A percentile compares a stretch with the other conserved stretches of the same genome.
Conservation (phyloP, 192 early-diverging fungal genomes). For the Entomortierella parvispora region DNA sequence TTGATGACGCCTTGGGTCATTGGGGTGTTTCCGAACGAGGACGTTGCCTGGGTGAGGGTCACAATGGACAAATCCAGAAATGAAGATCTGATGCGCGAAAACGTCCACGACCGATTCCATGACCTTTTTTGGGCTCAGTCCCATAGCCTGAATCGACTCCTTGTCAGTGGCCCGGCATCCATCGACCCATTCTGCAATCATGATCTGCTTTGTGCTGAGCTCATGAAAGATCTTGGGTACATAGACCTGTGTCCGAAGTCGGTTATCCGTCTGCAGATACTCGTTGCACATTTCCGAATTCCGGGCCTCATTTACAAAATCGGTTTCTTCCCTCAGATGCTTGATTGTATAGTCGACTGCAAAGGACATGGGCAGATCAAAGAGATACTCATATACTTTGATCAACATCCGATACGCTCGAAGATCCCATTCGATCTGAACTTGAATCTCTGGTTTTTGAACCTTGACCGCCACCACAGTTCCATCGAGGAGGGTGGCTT, state of each 20-base stretch:
- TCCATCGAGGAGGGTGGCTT: slow-evolving; percentile 74
- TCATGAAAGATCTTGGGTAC: slow-evolving; percentile 84
- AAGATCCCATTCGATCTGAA: slow-evolving; percentile 90
- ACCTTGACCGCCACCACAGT: slow-evolving; percentile 89
- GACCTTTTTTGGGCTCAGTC: slow-evolving; percentile 51
- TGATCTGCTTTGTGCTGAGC: slow-evolving; percentile 71
- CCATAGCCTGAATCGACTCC: slow-evolving; percentile 54
- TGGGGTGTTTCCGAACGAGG: slow-evolving; percentile 76
- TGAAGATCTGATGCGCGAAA: slow-evolving; percentile 90
- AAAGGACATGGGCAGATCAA: slow-evolving; percentile 88
- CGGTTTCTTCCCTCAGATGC: slow-evolving; percentile 84
- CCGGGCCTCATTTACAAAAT: slow-evolving; percentile 88
- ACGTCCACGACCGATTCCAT: slow-evolving; percentile 81
- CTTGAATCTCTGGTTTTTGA: slow-evolving; percentile 88
- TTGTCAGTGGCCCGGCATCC: slow-evolving; percentile 77
- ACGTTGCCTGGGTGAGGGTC: slow-evolving; percentile 91
- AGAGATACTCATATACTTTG: slow-evolving; percentile 74
- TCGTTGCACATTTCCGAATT: slow-evolving; percentile 78
- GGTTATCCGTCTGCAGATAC: slow-evolving; percentile 57
- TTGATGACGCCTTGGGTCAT: slow-evolving; percentile 49
- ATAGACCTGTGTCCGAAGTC: slow-evolving; percentile 66
- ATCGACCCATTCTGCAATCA: slow-evolving; percentile 93
- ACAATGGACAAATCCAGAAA: slow-evolving; percentile 87
- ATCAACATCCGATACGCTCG: slow-evolving; percentile 71
- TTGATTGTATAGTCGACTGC: slow-evolving; percentile 74